Evolutionary conservation across 805 yeast genomes (phyloP).

Genomic region (Suhomyces tanzawaensis): DNA sequence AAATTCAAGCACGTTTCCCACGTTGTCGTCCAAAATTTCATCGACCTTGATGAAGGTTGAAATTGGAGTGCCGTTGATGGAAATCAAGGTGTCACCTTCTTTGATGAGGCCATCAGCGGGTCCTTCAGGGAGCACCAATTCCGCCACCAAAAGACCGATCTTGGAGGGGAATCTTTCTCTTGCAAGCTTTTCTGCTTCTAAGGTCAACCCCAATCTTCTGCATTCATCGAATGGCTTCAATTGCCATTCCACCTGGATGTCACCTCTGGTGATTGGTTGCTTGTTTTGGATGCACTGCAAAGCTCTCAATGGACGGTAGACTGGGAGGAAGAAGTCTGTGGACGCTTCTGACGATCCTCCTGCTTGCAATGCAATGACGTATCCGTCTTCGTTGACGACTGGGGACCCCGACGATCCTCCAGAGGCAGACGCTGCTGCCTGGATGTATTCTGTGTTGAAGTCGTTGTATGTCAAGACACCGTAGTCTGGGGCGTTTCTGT

Average conservation of each 20-base stretch:
- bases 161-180: constrained; percentile 67
- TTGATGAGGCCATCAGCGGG: constrained; percentile 71
- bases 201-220: constrained; percentile 76
- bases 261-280: constrained; percentile 75
- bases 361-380: constrained; percentile 89
- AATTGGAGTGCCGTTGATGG: constrained; percentile 64
- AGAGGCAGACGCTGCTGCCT: constrained; percentile 93
- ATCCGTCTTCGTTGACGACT: constrained; percentile 85
- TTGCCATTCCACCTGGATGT: constrained; percentile 87
- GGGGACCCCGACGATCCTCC: constrained; percentile 98
- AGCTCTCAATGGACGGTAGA: constrained; percentile 80
- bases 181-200: constrained; percentile 68
- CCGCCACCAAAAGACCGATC: constrained; percentile 82
- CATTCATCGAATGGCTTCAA: constrained; percentile 89
- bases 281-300: constrained; percentile 64
- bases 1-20: constrained; percentile 49
- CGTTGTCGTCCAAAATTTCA: constrained; percentile 69
- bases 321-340: constrained; percentile 88
- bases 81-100: constrained; percentile 83
- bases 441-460: constrained; percentile 90
- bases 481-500: constrained; percentile 92
- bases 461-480: constrained; percentile 87
- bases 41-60: constrained; percentile 79
- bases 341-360: constrained; percentile 92
- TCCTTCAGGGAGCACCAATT: constrained; percentile 77